Conservation (phyloP, 371 early-diverging fungal species). For the Rhizomucor miehei region DNA sequence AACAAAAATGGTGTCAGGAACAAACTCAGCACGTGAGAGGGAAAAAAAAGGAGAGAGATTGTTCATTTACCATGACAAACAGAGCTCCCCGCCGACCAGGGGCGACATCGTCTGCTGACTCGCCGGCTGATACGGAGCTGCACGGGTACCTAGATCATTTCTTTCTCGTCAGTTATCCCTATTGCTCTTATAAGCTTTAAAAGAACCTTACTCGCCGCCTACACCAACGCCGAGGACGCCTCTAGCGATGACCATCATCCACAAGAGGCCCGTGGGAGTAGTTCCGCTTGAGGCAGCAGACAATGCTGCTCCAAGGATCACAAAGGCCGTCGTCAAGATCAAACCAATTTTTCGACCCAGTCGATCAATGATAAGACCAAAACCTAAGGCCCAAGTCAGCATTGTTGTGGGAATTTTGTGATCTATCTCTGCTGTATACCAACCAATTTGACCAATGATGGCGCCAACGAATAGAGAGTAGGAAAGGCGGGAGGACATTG, state of each 20-base stretch:
- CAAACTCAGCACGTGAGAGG: background rate
- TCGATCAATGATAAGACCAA: conserved; percentile 40
- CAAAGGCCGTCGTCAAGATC: conserved; percentile 28
- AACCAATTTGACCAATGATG: conserved; percentile 46
- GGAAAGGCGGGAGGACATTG: conserved; percentile 35
- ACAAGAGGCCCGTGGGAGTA: conserved; percentile 42
- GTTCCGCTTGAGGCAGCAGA: conserved; percentile 36
- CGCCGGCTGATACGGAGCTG: conserved; percentile 53
- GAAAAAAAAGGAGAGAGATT: background rate
- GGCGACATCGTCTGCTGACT: conserved; percentile 58
- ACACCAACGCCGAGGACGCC: conserved; percentile 47
- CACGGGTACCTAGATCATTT: too few relatives aligned
- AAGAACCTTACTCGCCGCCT: conserved; percentile 33
- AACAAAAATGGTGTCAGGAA: background rate
- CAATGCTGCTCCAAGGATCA: conserved; percentile 46
- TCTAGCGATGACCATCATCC: conserved; percentile 60
- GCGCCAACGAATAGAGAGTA: conserved; percentile 48
- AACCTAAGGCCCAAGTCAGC: conserved; percentile 7
- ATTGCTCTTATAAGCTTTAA: conserved; percentile 59
- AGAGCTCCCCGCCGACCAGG: conserved; percentile 51
- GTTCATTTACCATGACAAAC: conserved; percentile 42
- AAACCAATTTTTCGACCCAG: conserved; percentile 41
- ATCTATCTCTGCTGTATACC: conserved; percentile 1
- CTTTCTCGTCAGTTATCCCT: too few relatives aligned
- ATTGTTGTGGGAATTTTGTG: background rate